Evolutionary conservation across 352 stramenopile genomes (phyloP).

Genomic region (Globisporangium cylindrosporum): DNA sequence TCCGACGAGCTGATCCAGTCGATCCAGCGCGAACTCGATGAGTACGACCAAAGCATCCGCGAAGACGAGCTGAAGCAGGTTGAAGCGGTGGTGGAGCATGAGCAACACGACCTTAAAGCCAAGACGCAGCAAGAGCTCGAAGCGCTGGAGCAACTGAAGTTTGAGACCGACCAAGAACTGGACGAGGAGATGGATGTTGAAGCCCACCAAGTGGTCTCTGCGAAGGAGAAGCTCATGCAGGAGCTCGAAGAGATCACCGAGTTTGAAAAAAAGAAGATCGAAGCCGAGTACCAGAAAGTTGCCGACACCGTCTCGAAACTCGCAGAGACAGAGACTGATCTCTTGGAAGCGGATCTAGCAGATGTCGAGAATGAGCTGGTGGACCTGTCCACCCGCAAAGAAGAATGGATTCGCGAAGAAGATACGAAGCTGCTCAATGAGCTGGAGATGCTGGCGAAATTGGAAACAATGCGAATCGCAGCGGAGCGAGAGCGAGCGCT

Average conservation of each 20-base stretch:
- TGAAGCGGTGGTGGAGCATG: conserved; percentile 23
- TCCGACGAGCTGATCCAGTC: conserved; percentile 33
- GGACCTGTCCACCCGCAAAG: background rate
- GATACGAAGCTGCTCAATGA: conserved; percentile 17
- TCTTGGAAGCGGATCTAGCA: background rate
- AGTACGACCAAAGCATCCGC: conserved; percentile 27
- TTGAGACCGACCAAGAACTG: background rate
- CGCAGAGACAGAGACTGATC: conserved; percentile 1
- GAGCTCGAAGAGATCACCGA: conserved; percentile 1
- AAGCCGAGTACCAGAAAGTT: background rate
- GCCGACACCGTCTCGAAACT: conserved; percentile 10
- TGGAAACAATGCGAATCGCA: conserved; percentile 8
- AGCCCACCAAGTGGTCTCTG: conserved; percentile 4
- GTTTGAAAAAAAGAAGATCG: conserved; percentile 9
- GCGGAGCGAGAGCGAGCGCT: conserved; percentile 9
- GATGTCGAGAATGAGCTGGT: conserved; percentile 1
- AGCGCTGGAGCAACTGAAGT: conserved; percentile 15
- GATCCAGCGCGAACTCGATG: conserved; percentile 33
- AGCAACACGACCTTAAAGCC: conserved; percentile 13
- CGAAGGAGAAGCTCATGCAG: conserved; percentile 15
- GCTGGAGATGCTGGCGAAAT: conserved; percentile 9
- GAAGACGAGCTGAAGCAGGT: conserved; percentile 10
- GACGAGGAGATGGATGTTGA: conserved; percentile 17
- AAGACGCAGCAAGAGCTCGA: conserved; percentile 17
- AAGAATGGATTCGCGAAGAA: conserved; percentile 13